Conservation (phyloP, 2,329 filamentous ascomycete genomes). For the Exophiala xenobiotica region DNA sequence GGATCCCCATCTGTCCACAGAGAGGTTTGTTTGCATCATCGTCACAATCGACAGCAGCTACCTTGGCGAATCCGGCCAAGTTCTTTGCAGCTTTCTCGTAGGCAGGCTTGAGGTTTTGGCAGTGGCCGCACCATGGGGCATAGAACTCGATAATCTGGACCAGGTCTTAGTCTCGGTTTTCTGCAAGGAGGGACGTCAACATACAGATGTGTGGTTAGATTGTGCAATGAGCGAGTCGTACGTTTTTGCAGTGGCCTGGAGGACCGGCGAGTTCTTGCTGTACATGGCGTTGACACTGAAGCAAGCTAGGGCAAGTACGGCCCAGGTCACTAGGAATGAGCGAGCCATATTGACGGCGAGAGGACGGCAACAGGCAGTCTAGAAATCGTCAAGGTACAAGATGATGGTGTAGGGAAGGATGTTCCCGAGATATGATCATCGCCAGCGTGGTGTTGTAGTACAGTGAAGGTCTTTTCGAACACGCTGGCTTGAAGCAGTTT, state of each 20-base stretch:
- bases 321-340: slow-evolving; percentile 5
- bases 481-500: slow-evolving; percentile 18
- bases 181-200: slow-evolving; percentile 33
- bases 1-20: slow-evolving; percentile 79
- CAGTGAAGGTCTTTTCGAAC: slow-evolving; percentile 9
- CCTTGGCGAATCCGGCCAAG: slow-evolving; percentile 87
- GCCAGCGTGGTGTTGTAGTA: slow-evolving; percentile 2
- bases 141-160: slow-evolving; percentile 70
- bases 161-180: slow-evolving; percentile 26
- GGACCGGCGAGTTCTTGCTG: slow-evolving; percentile 78
- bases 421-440: slow-evolving; percentile 13
- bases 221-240: slow-evolving; percentile 81
- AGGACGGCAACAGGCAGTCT: not conserved
- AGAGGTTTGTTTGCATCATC: slow-evolving; percentile 87
- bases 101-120: slow-evolving; percentile 89
- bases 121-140: slow-evolving; percentile 96
- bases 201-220: slow-evolving; percentile 88
- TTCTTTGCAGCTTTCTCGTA: slow-evolving; percentile 92
- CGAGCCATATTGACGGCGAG: slow-evolving; percentile 11
- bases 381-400: slow-evolving; percentile 22
- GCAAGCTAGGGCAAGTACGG: slow-evolving; percentile 52
- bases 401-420: slow-evolving; percentile 20
- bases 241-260: slow-evolving; percentile 75
- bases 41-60: slow-evolving; percentile 93
- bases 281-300: slow-evolving; percentile 72